Evolutionary conservation across 192 early-diverging fungal genomes (phyloP).

Genomic region (Umbelopsis sp.): DNA sequence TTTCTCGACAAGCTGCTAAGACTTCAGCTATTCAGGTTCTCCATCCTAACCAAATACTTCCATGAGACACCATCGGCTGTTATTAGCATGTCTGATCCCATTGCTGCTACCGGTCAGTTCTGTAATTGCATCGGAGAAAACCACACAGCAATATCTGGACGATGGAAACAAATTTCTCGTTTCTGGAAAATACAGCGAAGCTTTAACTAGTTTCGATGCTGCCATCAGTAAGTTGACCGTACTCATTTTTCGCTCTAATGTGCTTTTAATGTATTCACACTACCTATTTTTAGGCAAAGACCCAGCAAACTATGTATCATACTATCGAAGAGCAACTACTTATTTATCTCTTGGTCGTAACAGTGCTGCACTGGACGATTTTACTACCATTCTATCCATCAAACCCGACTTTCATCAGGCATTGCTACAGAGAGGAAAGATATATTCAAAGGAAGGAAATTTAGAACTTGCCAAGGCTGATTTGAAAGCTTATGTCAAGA

Average conservation of each 20-base stretch:
- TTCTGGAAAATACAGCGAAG: constrained; percentile 56
- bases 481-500: constrained; percentile 47
- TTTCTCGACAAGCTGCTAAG: background rate
- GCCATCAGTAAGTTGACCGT: constrained; percentile 59
- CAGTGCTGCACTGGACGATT: constrained; percentile 77
- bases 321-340: constrained; percentile 85
- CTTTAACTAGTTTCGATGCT: constrained; percentile 61
- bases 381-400: constrained; percentile 74
- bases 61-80: constrained; percentile 23
- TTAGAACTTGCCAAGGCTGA: constrained; percentile 66
- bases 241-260: background rate
- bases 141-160: constrained; percentile 43
- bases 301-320: constrained; percentile 81
- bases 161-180: constrained; percentile 43
- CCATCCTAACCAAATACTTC: background rate
- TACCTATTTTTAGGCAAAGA: constrained; percentile 56
- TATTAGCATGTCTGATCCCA: constrained; percentile 33
- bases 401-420: constrained; percentile 84
- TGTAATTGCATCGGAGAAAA: constrained; percentile 25
- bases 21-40: background rate
- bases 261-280: background rate
- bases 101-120: constrained; percentile 15
- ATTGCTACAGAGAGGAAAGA: constrained; percentile 70
- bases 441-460: constrained; percentile 68
- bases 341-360: constrained; percentile 76